Base-by-base conservation (phyloP, 2,329 filamentous ascomycete genomes). In the Colletotrichum simmondsii region DNA sequence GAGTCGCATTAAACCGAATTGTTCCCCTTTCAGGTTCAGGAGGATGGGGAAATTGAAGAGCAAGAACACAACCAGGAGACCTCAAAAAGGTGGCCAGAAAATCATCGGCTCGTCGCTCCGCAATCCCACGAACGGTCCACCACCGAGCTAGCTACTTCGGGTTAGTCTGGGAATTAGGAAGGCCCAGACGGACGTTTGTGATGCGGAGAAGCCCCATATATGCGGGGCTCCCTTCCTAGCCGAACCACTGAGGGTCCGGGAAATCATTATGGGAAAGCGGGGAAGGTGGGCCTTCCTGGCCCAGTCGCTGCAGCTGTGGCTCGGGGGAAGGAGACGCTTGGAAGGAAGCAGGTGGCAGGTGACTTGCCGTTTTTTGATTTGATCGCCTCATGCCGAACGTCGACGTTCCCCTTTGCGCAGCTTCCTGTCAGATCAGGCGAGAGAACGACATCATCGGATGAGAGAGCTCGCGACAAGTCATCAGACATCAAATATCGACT, bases 51-150 rank as follows among this genome's bases (percentile, higher is more conserved):
- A 64, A 16, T 22, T n/a, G 49, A 63, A 16, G 37, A 63, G 6
- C 14, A 42, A 26, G 30, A 32, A 57, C 35, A 4, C 32, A 57
- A 35, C 28, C 12, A n/a, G 42, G 8, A 28, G 19, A 64, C 46
- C 26, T 57, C 8, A 35, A 65, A 52, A 24, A n/a, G 37, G 37
- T 49, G 58, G 30, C 28, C 22, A 68, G 58, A 42, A 64, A 30
- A 16, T 32, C 61, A 35, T 59, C 70, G 71, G 71, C 71, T 73
- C 66, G 71, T 73, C 71, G 71, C 66, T 57, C 71, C 71, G 71
- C 46, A 52, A 42, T 61, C 56, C 71, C 66, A 70, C 28, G 24
- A 22, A n/a, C 19, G 60, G 5, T 16, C 60, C 60, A 53, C 46
- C 24, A 2, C 0, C 0, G 0, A 2, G 2, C 30, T 52, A 65